A percentile compares a stretch with the other conserved stretches of the same genome.
Evolutionary conservation across 1,284 basidiomycete species (phyloP).

Genomic region (Ganoderma leucocontextum): DNA sequence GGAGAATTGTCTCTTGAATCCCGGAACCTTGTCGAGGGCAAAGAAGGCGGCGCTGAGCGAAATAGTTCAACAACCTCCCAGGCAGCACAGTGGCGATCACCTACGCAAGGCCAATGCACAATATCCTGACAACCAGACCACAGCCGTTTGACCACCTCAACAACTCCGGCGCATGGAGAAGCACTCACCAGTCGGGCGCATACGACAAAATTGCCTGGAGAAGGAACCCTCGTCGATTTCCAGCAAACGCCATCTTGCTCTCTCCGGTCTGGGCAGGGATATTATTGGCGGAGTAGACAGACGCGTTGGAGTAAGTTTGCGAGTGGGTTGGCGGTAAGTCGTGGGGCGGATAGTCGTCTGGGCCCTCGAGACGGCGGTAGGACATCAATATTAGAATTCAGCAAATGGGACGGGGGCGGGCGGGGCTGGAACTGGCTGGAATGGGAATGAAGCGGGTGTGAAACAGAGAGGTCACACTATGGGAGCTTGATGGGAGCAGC

Average conservation of each 20-base stretch:
- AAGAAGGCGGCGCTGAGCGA: constrained; percentile 67
- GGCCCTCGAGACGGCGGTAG: constrained; percentile 26
- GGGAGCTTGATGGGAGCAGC: background rate
- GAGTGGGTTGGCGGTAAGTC: constrained; percentile 12
- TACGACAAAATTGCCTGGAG: constrained; percentile 57
- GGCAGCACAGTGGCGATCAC: constrained; percentile 41
- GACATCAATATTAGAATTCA: constrained; percentile 22
- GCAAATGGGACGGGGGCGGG: background rate
- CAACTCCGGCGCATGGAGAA: background rate
- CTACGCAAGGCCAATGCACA: constrained; percentile 67
- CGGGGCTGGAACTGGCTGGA: background rate
- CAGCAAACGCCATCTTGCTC: constrained; percentile 1
- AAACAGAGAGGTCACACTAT: background rate
- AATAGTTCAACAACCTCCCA: constrained; percentile 1
- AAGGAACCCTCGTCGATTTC: constrained; percentile 6
- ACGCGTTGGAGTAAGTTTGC: constrained; percentile 5
- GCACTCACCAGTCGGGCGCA: constrained; percentile 73
- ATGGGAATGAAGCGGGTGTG: background rate
- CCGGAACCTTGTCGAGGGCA: constrained; percentile 75
- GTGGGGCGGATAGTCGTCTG: constrained; percentile 25
- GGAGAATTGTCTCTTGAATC: constrained; percentile 88
- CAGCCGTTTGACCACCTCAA: constrained; percentile 53
- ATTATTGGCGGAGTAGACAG: constrained; percentile 11
- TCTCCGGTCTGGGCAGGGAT: background rate
- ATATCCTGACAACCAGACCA: constrained; percentile 50